Base-by-base conservation (phyloP, 805 yeast species). In the Candida gorgasii region DNA sequence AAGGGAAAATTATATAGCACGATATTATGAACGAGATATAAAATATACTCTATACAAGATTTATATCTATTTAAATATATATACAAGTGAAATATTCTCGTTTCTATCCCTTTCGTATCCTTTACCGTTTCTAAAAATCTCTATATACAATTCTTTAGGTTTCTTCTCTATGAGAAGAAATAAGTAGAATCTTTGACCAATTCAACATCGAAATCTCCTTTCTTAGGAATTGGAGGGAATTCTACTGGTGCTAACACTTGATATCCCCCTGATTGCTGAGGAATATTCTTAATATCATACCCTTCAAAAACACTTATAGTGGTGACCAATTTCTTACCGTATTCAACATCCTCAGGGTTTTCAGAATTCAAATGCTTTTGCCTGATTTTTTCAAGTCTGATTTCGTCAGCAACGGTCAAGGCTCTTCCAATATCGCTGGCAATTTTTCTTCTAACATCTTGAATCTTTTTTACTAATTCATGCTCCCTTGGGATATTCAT, bases 141-240 rank as follows among this genome's bases (percentile, higher is more conserved):
- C 3, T 31, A 18, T 15, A 14, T 7, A 31, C 22, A 22, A 6
- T 22, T 22, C 9, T 7, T 22, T 7, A 22, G 24, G 8, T 6
- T 8, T 19, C 34, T 18, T 17, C 3, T 12, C n/a, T 50, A 69
- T 30, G 74, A 68, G 53, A 92, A 92, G 75, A 92, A 92, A 63
- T 92, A 92, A 23, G 75, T 73, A 48, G 96, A 87, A 38, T 82
- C 78, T 56, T 76, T 75, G 32, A 90, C 84, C 44, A 76, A 77
- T 29, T 69, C 65, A 27, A 92, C 95, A 56, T 92, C 95, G 53
- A 92, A 87, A 13, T 80, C 82, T 39, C 97, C 99, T 61, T 78
- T 83, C 38, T 75, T 67, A 11, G 97, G 97, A 31, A 88, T 77
- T 0, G 70, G 73, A 0, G 96, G 95, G 48, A 89, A 69, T 33